Percentiles rank a stretch among this genome's conserved stretches.
Conservation (phyloP, 2,329 filamentous ascomycete genomes). For the Xylaria sp. region DNA sequence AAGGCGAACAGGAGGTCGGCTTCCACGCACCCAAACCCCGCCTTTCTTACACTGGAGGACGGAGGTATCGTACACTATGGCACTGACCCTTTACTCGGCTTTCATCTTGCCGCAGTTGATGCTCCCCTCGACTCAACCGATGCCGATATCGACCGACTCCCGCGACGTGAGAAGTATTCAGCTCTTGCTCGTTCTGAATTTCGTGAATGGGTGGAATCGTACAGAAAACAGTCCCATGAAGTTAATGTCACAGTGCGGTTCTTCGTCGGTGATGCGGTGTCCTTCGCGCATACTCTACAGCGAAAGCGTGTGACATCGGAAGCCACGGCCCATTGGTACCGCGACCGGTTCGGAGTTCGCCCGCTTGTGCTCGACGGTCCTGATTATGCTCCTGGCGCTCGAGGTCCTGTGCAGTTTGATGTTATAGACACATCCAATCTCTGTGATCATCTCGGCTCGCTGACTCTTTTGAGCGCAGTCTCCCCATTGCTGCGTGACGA, state of each 20-base stretch:
- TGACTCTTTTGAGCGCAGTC: conserved; percentile 53
- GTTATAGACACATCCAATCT: conserved; percentile 62
- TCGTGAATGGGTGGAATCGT: conserved; percentile 50
- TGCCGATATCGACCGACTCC: neutral
- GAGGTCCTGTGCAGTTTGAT: conserved; percentile 53
- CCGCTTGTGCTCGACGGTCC: conserved; percentile 45
- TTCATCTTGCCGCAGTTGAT: conserved; percentile 58
- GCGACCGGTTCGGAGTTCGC: conserved; percentile 48
- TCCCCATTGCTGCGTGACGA: conserved; percentile 52
- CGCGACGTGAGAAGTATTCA: conserved; percentile 29
- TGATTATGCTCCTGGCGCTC: conserved; percentile 46
- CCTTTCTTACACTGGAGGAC: conserved; percentile 45
- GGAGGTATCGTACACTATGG: conserved; percentile 52
- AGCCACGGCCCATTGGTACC: conserved; percentile 49
- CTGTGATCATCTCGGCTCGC: conserved; percentile 48
- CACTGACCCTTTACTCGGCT: conserved; percentile 59
- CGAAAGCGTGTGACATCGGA: conserved; percentile 40
- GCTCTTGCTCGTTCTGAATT: conserved; percentile 52
- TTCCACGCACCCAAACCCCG: conserved; percentile 48
- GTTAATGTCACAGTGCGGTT: conserved; percentile 50
- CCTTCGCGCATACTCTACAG: conserved; percentile 59
- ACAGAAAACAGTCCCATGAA: conserved; percentile 37
- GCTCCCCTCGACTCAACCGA: conserved; percentile 41
- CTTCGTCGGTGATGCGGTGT: conserved; percentile 53
- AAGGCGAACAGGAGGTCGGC: conserved; percentile 19